A percentile compares a stretch with the other conserved stretches of the same genome.
phyloP scores from a whole-genome alignment of 371 early-diverging fungal species.

The Lichtheimia ornata region DNA sequence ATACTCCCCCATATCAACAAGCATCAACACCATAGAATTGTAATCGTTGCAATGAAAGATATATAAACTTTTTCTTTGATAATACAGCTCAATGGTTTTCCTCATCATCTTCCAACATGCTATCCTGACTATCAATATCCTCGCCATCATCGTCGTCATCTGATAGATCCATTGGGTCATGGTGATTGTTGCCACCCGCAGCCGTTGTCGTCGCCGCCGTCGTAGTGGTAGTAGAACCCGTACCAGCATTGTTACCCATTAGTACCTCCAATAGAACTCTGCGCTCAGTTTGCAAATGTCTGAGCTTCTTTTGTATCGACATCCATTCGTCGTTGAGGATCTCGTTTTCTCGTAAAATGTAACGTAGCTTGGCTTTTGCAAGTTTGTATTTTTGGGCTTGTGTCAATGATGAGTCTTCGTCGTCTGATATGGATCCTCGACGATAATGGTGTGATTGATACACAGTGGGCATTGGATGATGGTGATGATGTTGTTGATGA shows the following conservation, averaged over 20 bases:
- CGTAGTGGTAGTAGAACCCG: too few species aligned
- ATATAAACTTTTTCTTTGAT: too few species aligned
- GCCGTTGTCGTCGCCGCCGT: not conserved
- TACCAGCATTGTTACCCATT: constrained; percentile 16
- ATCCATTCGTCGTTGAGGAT: constrained; percentile 55
- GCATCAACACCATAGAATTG: not conserved
- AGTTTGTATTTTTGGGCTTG: constrained; percentile 43
- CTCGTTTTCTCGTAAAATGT: constrained; percentile 59
- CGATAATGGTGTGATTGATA: not conserved
- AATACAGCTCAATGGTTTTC: too few species aligned
- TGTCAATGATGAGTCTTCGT: constrained; percentile 9
- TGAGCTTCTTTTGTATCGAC: constrained; percentile 47
- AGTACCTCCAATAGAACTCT: constrained; percentile 55
- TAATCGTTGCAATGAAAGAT: too few species aligned
- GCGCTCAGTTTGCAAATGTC: constrained; percentile 52
- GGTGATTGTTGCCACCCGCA: not conserved
- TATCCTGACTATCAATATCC: constrained; percentile 12
- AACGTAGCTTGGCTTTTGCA: constrained; percentile 57
- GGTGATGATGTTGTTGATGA: too few species aligned
- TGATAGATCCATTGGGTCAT: not conserved
- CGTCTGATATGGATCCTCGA: constrained; percentile 8
- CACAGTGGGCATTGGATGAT: not conserved
- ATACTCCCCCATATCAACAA: not conserved
- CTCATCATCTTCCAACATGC: constrained; percentile 11
- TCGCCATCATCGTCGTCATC: constrained; percentile 10